Evolutionary conservation across 805 yeast genomes (phyloP), one percentile per base, ranked within the genome.

Genomic region (Spathaspora sp.): DNA sequence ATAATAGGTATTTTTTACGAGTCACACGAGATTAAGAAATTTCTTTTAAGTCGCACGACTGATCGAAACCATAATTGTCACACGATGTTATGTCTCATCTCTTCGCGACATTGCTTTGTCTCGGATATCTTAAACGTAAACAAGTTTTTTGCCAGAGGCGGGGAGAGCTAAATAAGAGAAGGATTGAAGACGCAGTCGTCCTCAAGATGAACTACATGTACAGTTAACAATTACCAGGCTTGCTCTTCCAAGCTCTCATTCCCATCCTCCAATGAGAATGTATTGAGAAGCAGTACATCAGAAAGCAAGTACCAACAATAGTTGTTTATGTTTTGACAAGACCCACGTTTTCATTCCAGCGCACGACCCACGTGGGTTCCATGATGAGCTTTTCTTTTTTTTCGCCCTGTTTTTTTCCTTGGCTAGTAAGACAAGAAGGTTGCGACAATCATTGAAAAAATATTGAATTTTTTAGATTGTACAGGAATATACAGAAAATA

Each of bases 311-410:
- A 35, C 8, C 32, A 16, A 35, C 9, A 3, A 9, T 35, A 2
- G 16, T 35, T 35, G 40, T 35, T 35, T 35, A 35, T 35, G 17
- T 35, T 35, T 29, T 16, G 44, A 9, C 7, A 42, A 5, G 44
- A 2, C 44, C 44, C 44, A 42, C 44, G 44, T 42, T 42, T 18
- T 12, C 16, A 12, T 10, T 3, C 44, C 29, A 11, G n/a, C 16
- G 44, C 44, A 42, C 44, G 44, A 42, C 44, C 44, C 44, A 42
- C 44, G 44, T 42, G 44, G 44, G 44, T 3, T 11, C 16, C 17
- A 3, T 42, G 5, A 3, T 18, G 8, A 14, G 5, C 17, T 42
- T 42, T 42, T 42, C 17, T 42, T 42, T 42, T 42, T 20, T 42
- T n/a, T 42, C 29, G 11, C 3, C 19, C 44, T 12, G n/a, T 40